Percentiles rank a stretch among this genome's conserved stretches.
phyloP scores from a whole-genome alignment of 2,329 filamentous ascomycete genomes.

The Penicillium sp. region DNA sequence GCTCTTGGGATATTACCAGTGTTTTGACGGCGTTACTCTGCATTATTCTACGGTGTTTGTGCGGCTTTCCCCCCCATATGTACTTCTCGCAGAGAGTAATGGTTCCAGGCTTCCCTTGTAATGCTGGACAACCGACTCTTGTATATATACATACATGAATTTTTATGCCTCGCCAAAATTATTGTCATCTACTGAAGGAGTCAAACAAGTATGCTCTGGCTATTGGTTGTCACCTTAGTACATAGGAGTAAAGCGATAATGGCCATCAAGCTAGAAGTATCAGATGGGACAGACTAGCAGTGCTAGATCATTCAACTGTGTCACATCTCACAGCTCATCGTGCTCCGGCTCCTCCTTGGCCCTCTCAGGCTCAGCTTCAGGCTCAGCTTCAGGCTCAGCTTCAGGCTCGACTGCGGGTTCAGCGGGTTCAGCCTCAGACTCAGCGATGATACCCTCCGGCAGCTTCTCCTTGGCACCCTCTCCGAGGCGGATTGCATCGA shows the following conservation, averaged over 20 bases:
- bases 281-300: not conserved
- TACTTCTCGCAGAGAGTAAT: conserved; percentile 13
- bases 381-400: conserved; percentile 30
- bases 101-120: not conserved
- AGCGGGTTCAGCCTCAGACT: conserved; percentile 29
- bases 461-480: conserved; percentile 80
- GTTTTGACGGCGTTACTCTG: conserved; percentile 23
- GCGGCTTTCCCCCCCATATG: conserved; percentile 16
- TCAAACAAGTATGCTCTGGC: not conserved
- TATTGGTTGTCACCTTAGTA: not conserved
- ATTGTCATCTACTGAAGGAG: not conserved
- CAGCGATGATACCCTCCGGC: conserved; percentile 62
- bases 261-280: not conserved
- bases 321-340: conserved; percentile 46
- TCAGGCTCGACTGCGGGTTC: conserved; percentile 32
- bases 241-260: conserved; percentile 2
- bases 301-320: not conserved
- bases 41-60: conserved; percentile 22
- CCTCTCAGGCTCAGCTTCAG: conserved; percentile 31
- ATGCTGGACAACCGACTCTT: conserved; percentile 15
- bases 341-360: conserved; percentile 48
- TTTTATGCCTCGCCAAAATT: conserved; percentile 3
- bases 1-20: conserved; percentile 13
- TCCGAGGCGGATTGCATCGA: conserved; percentile 88
- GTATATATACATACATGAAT: conserved; percentile 28